These are phyloP conservation scores for Zymoseptoria crescenta DNA, from an alignment of 2,329 filamentous ascomycete species.

Conservation along the genomic window DNA sequence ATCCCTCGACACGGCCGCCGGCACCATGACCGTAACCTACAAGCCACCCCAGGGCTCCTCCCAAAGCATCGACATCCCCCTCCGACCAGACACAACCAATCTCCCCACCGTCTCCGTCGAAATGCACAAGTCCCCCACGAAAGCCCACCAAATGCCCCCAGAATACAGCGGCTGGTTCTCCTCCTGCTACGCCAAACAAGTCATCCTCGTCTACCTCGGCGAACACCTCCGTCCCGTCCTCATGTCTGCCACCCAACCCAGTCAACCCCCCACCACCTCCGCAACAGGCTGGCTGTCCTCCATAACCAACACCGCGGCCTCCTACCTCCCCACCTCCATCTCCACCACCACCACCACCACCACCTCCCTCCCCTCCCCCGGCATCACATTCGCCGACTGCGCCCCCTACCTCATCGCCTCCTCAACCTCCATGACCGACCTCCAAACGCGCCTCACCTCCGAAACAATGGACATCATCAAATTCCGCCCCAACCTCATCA, in stretches of 20 bases:
- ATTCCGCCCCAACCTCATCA: conserved; percentile 41
- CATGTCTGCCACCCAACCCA: conserved; percentile 24
- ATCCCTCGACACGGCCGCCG: conserved; percentile 26
- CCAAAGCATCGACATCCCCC: conserved; percentile 32
- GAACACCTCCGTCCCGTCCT: conserved; percentile 34
- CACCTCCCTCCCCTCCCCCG: conserved; percentile 11
- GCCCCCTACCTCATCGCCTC: conserved; percentile 69
- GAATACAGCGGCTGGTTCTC: conserved; percentile 39
- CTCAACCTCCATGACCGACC: conserved; percentile 59
- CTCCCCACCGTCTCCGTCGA: conserved; percentile 33
- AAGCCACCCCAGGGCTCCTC: conserved; percentile 24
- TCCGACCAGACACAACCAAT: conserved; percentile 31
- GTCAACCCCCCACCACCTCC: conserved; percentile 7
- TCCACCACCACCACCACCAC: conserved; percentile 5
- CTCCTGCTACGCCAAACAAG: conserved; percentile 36
- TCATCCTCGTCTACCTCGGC: conserved; percentile 39
- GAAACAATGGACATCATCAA: conserved; percentile 39
- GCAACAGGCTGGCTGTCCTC: conserved; percentile 27
- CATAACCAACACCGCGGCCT: conserved; percentile 20
- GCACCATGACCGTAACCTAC: conserved; percentile 34
- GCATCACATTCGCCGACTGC: conserved; percentile 63
- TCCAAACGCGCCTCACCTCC: conserved; percentile 41
- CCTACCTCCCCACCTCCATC: conserved; percentile 12
- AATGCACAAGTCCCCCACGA: conserved; percentile 38
- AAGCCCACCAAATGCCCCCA: conserved; percentile 37